These are phyloP conservation scores for Pseudogymnoascus sp. DNA, from an alignment of 2,329 filamentous ascomycete species.

Conservation along the genomic window DNA sequence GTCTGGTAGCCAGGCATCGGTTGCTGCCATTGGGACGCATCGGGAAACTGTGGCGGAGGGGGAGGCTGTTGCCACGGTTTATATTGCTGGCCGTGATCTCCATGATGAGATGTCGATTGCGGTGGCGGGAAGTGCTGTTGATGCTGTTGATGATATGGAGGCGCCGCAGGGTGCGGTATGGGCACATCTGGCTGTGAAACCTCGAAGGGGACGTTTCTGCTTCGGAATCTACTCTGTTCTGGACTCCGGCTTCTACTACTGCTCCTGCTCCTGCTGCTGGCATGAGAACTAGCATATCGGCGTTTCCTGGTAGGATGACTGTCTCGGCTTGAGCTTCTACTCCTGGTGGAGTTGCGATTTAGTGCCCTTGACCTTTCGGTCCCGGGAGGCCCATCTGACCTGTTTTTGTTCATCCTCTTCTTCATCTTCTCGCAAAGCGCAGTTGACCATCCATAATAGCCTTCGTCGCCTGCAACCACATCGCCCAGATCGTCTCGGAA, in stretches of 20 bases:
- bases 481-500: constrained; percentile 51
- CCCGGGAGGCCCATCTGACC: constrained; percentile 10
- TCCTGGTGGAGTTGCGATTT: constrained; percentile 16
- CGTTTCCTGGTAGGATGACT: constrained; percentile 18
- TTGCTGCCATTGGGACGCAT: background rate
- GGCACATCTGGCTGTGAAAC: background rate
- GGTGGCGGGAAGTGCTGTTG: background rate
- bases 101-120: background rate
- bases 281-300: constrained; percentile 9
- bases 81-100: background rate
- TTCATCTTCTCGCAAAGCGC: constrained; percentile 79
- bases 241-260: constrained; percentile 8
- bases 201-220: background rate
- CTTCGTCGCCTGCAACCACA: constrained; percentile 55
- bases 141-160: background rate
- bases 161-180: background rate
- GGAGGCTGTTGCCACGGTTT: background rate
- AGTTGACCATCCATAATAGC: constrained; percentile 84
- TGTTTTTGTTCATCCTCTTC: constrained; percentile 33
- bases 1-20: background rate
- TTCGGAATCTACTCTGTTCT: background rate
- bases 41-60: background rate
- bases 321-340: constrained; percentile 20
- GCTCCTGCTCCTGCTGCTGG: constrained; percentile 1
- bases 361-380: constrained; percentile 10